Base-by-base conservation (phyloP, 208 protist species). In the Endotrypanum monterogeii region DNA sequence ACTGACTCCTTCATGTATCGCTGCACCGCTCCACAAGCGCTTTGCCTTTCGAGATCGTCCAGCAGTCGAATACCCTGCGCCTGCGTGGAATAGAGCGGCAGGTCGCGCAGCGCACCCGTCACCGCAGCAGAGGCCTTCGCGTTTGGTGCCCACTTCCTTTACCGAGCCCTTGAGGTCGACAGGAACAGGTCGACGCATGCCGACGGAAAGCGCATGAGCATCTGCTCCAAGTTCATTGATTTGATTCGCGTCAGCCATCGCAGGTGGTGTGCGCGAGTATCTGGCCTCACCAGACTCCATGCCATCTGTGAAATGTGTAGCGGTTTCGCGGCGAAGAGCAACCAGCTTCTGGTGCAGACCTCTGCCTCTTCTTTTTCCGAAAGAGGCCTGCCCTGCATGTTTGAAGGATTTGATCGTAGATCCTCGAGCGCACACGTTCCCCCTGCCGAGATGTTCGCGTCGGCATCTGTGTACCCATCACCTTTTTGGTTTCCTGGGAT, bases 1-100 rank as follows among this genome's bases (percentile, higher is more conserved):
- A 67, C 62, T 39, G 62, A 67, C 62, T 67, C 62, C 62, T 67
- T 67, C 62, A 67, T 67, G 62, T 25, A 67, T 3, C 62, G 23
- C 35, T 67, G 62, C 35, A 46, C 62, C 41, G 41, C 51, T 8
- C 62, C 62, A 67, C 37, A 67, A 37, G 62, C 62, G 37, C 62
- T 67, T 18, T 39, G 62, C 62, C 62, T 52, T 44, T 67, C 35
- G 5, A 39, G 62, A 39, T 67, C 62, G 41, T 67, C 41, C 62
- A 52, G 62, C 30, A 67, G 62, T 1, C 62, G 62, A 30, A 67
- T 67, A 39, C 62, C 62, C 7, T 16, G 54, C 54, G n/a, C 3
- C 54, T 58, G 41, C 41, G n/a, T n/a, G 41, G 41, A 46, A 46
- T 46, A 46, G 41, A 46, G 41, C 41, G 41, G 41, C 41, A 46